Base-by-base conservation (phyloP, 495 filamentous ascomycete genomes). In the Amniculicola lignicola region DNA sequence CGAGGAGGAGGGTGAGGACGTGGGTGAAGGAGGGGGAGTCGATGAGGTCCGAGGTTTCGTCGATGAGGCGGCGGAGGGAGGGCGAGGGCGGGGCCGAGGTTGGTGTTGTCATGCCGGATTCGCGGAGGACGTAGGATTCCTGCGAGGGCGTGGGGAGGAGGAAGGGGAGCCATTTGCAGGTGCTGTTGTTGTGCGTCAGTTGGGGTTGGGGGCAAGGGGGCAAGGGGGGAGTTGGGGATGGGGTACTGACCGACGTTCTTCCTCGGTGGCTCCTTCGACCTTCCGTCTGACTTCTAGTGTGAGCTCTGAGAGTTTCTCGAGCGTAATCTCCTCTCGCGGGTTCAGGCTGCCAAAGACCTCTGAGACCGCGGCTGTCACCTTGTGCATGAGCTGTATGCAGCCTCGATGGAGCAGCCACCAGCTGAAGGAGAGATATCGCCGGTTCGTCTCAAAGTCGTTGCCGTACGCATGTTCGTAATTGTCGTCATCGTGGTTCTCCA, bases 371-470 rank as follows among this genome's bases (percentile, higher is more conserved):
- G 70, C 67, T 61, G 87, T 83, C 33, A 99, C 89, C 50, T 83
- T 84, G 50, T 81, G 74, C 82, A 87, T 85, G 50, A 97, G 72
- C 39, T 85, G 77, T 54, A 83, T 84, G 85, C 89, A 96, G 51
- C 93, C 93, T 31, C 84, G 82, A 72, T 97, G 89, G 36, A 99
- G 77, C 19, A 99, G 74, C 93, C 93, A 97, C 94, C 94, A 99
- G 66, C 87, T 92, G 70, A 97, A 95, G 45, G 89, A 90, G 29
- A 99, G 79, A 67, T 96, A 99, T 59, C 86, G 85, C 54, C 89
- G 77, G 70, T 98, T 97, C 31, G 90, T 93, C 62, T 95, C 90
- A 59, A 93, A 93, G 69, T 97, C 93, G 63, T 85, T 87, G 4
- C 90, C 89, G 67, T 94, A 87, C 5, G 85, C 82, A 58, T 88